phyloP scores from a whole-genome alignment of 768 basidiomycete species.

The Russula emetica region DNA sequence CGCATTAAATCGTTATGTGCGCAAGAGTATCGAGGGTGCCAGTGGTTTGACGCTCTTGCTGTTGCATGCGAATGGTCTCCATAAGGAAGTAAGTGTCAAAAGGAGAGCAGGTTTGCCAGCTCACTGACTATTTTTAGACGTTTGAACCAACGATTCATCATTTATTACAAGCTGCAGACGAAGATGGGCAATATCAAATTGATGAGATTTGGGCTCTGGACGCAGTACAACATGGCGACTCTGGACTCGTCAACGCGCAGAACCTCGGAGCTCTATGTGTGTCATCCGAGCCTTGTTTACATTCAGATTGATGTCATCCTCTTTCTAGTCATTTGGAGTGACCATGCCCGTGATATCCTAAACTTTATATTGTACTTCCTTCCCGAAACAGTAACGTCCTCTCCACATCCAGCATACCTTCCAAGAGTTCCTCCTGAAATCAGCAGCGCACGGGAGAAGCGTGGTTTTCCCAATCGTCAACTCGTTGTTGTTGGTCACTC shows the following conservation, averaged over 20 bases:
- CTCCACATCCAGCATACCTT: slow-evolving; percentile 50
- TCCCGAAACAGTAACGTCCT: slow-evolving; percentile 40
- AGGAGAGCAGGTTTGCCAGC: background rate
- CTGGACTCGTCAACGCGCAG: slow-evolving; percentile 63
- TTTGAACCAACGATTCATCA: slow-evolving; percentile 67
- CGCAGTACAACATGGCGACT: slow-evolving; percentile 79
- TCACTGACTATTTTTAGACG: slow-evolving; percentile 43
- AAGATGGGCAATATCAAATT: slow-evolving; percentile 37
- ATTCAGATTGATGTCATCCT: background rate
- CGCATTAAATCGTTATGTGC: slow-evolving; percentile 66
- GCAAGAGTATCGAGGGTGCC: slow-evolving; percentile 38
- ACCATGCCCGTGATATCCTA: slow-evolving; percentile 71
- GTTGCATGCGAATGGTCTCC: slow-evolving; percentile 83
- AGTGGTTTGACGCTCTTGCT: slow-evolving; percentile 66
- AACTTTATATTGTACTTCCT: slow-evolving; percentile 70
- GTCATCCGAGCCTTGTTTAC: slow-evolving; percentile 29
- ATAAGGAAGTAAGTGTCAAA: slow-evolving; percentile 64
- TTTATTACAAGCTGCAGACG: slow-evolving; percentile 46
- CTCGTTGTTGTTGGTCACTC: slow-evolving; percentile 78
- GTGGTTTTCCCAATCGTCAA: slow-evolving; percentile 51
- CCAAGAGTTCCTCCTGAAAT: slow-evolving; percentile 44
- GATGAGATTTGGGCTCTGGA: slow-evolving; percentile 83
- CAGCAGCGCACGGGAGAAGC: slow-evolving; percentile 39
- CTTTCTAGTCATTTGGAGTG: slow-evolving; percentile 66
- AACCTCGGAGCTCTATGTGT: slow-evolving; percentile 56